These are phyloP conservation scores for Crepidotus variabilis DNA, from an alignment of 768 basidiomycete genomes.

Conservation along the genomic window DNA sequence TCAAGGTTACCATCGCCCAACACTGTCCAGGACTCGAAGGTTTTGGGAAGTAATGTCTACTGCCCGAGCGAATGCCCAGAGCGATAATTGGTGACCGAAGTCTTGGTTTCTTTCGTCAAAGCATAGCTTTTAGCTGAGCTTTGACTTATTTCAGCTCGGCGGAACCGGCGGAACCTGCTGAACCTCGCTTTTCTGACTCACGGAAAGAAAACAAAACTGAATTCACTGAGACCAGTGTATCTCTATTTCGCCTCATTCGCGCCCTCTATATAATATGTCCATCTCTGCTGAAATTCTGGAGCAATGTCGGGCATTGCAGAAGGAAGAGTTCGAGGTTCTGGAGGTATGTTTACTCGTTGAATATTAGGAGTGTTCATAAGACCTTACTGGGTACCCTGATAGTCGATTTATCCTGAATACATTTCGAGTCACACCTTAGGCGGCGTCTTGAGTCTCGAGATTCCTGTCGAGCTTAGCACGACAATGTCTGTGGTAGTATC, in stretches of 20 bases:
- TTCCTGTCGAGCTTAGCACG: constrained; percentile 58
- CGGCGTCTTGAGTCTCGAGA: constrained; percentile 49
- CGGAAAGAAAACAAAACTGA: background rate
- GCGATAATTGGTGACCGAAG: too few relatives aligned
- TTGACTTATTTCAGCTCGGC: background rate
- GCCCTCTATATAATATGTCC: background rate
- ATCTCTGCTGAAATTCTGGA: background rate
- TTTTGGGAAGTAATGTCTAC: too few relatives aligned
- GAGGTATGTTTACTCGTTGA: constrained; percentile 36
- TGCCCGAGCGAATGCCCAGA: too few relatives aligned
- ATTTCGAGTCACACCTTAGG: constrained; percentile 39
- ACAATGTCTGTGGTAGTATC: constrained; percentile 36
- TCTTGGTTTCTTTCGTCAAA: too few relatives aligned
- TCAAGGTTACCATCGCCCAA: too few relatives aligned
- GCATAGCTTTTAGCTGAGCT: too few relatives aligned
- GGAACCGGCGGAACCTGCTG: background rate
- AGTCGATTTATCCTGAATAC: constrained; percentile 83
- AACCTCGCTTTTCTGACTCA: background rate
- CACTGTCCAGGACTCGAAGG: too few relatives aligned
- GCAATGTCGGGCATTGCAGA: background rate
- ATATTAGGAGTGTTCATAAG: background rate
- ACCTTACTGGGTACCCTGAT: background rate
- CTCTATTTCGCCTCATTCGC: too few relatives aligned
- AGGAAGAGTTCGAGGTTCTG: constrained; percentile 57
- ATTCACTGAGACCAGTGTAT: background rate